These are phyloP conservation scores for Fusarium sp. DNA, from an alignment of 2,329 filamentous ascomycete genomes.

Conservation along the genomic window DNA sequence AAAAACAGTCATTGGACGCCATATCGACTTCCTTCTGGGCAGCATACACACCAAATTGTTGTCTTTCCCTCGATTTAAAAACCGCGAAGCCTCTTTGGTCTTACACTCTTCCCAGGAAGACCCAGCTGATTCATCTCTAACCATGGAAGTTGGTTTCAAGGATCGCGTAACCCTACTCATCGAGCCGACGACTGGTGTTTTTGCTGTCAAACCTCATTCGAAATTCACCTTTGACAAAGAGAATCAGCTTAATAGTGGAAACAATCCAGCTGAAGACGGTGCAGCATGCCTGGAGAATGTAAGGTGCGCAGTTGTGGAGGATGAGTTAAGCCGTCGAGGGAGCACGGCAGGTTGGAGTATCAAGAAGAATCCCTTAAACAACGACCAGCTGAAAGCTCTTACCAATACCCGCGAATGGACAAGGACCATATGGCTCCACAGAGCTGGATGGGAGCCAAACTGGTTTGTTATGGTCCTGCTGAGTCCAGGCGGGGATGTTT, in stretches of 20 bases:
- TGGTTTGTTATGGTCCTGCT: constrained; percentile 81
- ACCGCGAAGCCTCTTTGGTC: constrained; percentile 67
- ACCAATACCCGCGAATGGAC: constrained; percentile 72
- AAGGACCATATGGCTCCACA: constrained; percentile 75
- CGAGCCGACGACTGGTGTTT: constrained; percentile 81
- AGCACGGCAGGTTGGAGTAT: constrained; percentile 73
- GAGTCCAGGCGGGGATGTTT: constrained; percentile 78
- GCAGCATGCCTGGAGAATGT: constrained; percentile 68
- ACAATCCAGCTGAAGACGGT: constrained; percentile 68
- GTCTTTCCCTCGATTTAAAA: constrained; percentile 69
- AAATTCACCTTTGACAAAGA: constrained; percentile 69
- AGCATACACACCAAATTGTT: constrained; percentile 71
- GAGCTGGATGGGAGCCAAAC: constrained; percentile 74
- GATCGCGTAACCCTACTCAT: constrained; percentile 72
- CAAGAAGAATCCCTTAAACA: constrained; percentile 59
- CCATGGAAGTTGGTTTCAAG: constrained; percentile 74
- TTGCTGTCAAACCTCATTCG: constrained; percentile 75
- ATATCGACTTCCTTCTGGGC: constrained; percentile 78
- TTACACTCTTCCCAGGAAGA: constrained; percentile 69
- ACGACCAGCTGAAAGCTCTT: constrained; percentile 68
- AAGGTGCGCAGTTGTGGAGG: constrained; percentile 69
- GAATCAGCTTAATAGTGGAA: constrained; percentile 69
- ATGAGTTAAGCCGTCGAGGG: constrained; percentile 70
- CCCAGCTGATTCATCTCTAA: constrained; percentile 74
- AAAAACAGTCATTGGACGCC: constrained; percentile 77